Evolutionary conservation across 2,329 filamentous ascomycete genomes (phyloP), one percentile per base, ranked within the genome.

Genomic region (Intubia oerlemansii): DNA sequence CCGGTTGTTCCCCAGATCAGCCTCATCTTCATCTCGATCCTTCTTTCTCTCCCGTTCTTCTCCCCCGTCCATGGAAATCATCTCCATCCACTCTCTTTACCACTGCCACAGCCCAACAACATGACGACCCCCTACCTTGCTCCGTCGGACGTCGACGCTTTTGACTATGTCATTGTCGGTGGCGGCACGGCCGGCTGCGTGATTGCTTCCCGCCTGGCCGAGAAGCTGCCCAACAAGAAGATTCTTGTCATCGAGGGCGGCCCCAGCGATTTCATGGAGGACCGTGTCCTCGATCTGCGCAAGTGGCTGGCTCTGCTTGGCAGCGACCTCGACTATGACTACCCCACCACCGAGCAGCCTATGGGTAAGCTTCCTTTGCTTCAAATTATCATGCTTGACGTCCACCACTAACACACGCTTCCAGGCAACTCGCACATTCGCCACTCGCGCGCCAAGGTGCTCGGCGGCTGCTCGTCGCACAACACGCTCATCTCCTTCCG

Each of bases 401-500:
- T 10, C 18, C 18, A 19, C 18, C 6, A 19, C 18, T 19, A 19
- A 19, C 18, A 19, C 18, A n/a, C n/a, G n/a, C n/a, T n/a, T 21
- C 19, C n/a, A 21, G 36, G 81, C 46, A 92, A 92, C 59, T 88
- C 78, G 32, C 66, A 81, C 54, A 91, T 92, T 54, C 72, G 81
- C 38, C 82, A 91, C 57, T 90, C 82, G 10, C 74, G 82, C 36
- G 82, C 82, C 38, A 91, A 91, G 59, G 81, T 92, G 22, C 65
- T 92, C 17, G 82, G 82, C 40, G 82, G 82, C 39, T 92, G 82
- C 61, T 90, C 81, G 25, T 85, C 77, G 34, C 82, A 91, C 62
- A 92, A 92, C 55, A 91, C 82, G 13, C 61, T 91, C 42, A 91
- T 92, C 50, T 88, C 78, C 12, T 91, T 91, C 66, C 69, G 81